Base-by-base conservation (phyloP, 2,329 filamentous ascomycete species). In the Paraphoma sp. region DNA sequence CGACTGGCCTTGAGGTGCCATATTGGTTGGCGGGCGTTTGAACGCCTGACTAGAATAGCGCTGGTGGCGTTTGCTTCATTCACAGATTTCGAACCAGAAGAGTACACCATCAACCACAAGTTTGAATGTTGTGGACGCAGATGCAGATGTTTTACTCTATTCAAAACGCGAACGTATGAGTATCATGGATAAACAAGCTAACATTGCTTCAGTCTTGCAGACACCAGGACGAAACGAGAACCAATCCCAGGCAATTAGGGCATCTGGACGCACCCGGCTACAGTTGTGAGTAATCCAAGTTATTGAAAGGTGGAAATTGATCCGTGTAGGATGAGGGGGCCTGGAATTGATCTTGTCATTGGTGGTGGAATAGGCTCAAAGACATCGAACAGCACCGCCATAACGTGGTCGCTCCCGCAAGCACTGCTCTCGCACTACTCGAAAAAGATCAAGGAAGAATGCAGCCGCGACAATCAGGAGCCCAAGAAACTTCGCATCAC, bases 371-470 rank as follows among this genome's bases (percentile, higher is more conserved):
- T 16, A 10, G 12, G 14, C 18, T 46, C 40, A 2, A 9, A 17
- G 10, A 16, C 4, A 7, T 17, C 10, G 31, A 23, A 30, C 14
- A 9, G 17, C 23, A 12, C 45, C 28, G 12, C 10, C 30, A 30
- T 51, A 14, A 54, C 45, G 6, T 60, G 57, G 54, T 49, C n/a
- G 9, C 48, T 62, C 11, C 54, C 59, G 29, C 45, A 46, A 18
- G 51, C 42, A 9, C 42, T 64, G 1, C 36, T 60, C 12, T 54
- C 50, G 7, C 45, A 50, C 18, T 45, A 60, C 45, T 62, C 57
- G 1, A 14, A 38, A 0, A 51, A 56, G 38, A 18, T 62, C 5
- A 49, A 51, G 47, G 51, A 45, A 2, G 56, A 51, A 16, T 57
- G 51, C 33, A 38, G 40, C 4, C 48, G 53, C 9, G 17, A 52